Evolutionary conservation across 352 stramenopile species (phyloP).

Genomic region (Pythium apleroticum): DNA sequence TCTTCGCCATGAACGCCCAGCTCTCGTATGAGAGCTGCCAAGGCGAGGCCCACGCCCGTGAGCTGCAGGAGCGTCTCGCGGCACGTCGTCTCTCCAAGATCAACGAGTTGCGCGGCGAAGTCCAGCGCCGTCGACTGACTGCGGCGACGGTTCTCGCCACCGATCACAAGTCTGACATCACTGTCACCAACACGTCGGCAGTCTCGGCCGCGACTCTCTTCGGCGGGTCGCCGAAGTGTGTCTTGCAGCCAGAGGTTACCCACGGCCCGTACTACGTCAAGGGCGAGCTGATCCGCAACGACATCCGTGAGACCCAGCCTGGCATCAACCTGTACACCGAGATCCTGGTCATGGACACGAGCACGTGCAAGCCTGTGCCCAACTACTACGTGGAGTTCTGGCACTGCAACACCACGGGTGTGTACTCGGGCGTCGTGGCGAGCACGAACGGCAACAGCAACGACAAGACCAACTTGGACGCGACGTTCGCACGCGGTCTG

Average conservation of each 20-base stretch:
- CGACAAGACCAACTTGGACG: conserved; percentile 16
- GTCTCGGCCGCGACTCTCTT: conserved; percentile 1
- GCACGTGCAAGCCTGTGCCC: conserved; percentile 13
- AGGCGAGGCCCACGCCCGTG: neutral
- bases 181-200: conserved; percentile 3
- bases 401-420: conserved; percentile 26
- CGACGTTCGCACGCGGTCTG: conserved; percentile 17
- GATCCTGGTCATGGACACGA: conserved; percentile 16
- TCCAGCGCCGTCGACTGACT: neutral
- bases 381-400: conserved; percentile 21
- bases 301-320: conserved; percentile 18
- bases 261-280: conserved; percentile 21
- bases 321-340: conserved; percentile 18
- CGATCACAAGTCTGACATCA: conserved; percentile 6
- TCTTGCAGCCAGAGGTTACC: conserved; percentile 17
- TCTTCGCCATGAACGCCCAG: conserved; percentile 16
- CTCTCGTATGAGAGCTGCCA: conserved; percentile 5
- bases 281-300: conserved; percentile 18
- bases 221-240: neutral
- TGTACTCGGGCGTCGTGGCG: conserved; percentile 20
- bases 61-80: conserved; percentile 6
- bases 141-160: neutral
- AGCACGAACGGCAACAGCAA: conserved; percentile 12
- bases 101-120: conserved; percentile 5
- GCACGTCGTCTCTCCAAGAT: conserved; percentile 1